Conservation (phyloP, 75 land plant species). For the Pseudotsuga menziesii region DNA sequence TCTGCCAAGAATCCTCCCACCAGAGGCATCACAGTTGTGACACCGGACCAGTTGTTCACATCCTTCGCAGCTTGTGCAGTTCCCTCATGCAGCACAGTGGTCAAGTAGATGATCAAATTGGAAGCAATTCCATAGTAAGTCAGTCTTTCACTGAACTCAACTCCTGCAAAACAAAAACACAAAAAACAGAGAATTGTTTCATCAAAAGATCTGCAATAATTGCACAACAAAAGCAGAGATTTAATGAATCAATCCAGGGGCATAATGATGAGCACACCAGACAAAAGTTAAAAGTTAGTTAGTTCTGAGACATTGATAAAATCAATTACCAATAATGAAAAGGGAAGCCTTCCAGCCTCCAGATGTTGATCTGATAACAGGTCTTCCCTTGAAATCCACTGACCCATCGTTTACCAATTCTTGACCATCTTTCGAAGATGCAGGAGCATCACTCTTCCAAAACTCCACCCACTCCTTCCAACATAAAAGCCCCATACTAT, state of each 20-base stretch:
- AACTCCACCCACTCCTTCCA: too few relatives aligned
- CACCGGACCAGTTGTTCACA: slow-evolving; percentile 80
- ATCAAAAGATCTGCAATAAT: too few relatives aligned
- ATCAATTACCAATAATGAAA: slow-evolving; percentile 23
- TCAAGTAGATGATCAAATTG: slow-evolving; percentile 74
- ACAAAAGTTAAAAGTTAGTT: not conserved
- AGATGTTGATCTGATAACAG: slow-evolving; percentile 21
- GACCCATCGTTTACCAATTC: slow-evolving; percentile 24
- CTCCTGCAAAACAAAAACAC: slow-evolving; percentile 37
- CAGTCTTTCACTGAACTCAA: slow-evolving; percentile 83
- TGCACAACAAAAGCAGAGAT: too few relatives aligned
- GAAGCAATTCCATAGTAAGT: slow-evolving; percentile 69
- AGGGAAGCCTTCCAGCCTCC: slow-evolving; percentile 37
- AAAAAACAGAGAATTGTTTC: too few relatives aligned
- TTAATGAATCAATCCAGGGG: not conserved
- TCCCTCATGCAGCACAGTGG: slow-evolving; percentile 60
- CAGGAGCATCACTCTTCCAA: too few relatives aligned
- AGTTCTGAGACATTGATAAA: too few relatives aligned
- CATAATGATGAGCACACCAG: not conserved
- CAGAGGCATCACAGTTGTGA: slow-evolving; percentile 67
- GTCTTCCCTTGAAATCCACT: slow-evolving; percentile 21
- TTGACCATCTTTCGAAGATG: too few relatives aligned
- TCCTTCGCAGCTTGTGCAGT: slow-evolving; percentile 60
- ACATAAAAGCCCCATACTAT: too few relatives aligned
- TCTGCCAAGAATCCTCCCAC: slow-evolving; percentile 92